Base-by-base conservation (phyloP, 2,329 filamentous ascomycete genomes). In the Pseudovirgaria hyperparasitica region DNA sequence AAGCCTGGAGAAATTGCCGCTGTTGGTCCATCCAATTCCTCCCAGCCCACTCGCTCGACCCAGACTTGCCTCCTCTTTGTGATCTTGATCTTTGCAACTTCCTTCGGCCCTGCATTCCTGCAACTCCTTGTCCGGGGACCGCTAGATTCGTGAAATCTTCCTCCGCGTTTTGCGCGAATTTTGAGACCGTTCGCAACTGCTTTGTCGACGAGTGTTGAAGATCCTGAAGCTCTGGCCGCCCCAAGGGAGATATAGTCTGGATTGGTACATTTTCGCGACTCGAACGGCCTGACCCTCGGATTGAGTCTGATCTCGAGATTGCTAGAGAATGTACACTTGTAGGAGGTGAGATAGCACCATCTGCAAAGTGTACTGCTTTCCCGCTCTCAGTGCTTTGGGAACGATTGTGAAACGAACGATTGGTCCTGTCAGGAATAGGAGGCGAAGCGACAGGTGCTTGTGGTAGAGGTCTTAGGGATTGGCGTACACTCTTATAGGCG, bases 21-120 rank as follows among this genome's bases (percentile, higher is more conserved):
- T 98, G 87, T 50, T 92, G 90, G 53, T 98, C 90, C 87, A 98
- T 98, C 90, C 90, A 98, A 50, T 87, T 92, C 26, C 81, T 72
- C 12, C 76, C 76, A 36, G 82, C 73, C 77, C 85, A 90, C 25
- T 65, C 58, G 22, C 63, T 56, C 13, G 62, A 54, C 15, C 56
- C 58, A 19, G 58, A 55, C 39, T 67, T 72, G 35, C 70, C 70
- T 28, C 47, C 60, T 29, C 56, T 59, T 27, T 58, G 55, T 12
- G 63, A 67, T 43, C 62, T 68, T 15, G 70, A 68, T 36, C 84
- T 69, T 54, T 94, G 90, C 28, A 98, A 58, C 40, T 75, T 76
- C 35, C 86, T 70, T 26, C 92, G 73, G 12, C 90, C 87, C 37
- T 84, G 76, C 22, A 98, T 61, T 19, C 90, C 90, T 12, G 78